phyloP scores from a whole-genome alignment of 108 stramenopile species.

The Cyclotella choctawhatcheeana region DNA sequence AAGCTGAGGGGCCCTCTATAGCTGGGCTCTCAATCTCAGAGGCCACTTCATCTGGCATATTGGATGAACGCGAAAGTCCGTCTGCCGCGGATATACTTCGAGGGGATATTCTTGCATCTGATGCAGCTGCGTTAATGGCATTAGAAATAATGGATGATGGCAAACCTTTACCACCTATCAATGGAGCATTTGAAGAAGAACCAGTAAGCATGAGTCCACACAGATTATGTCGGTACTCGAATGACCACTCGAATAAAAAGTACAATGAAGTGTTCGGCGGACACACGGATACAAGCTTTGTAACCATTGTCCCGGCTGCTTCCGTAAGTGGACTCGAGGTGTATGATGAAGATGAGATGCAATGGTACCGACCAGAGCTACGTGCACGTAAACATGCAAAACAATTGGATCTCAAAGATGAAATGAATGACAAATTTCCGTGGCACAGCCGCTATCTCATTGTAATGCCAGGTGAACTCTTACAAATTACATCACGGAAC shows the following conservation, averaged over 20 bases:
- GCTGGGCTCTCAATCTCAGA: slow-evolving; percentile 49
- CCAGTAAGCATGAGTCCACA: slow-evolving; percentile 81
- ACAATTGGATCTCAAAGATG: slow-evolving; percentile 26
- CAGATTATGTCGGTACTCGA: slow-evolving; percentile 74
- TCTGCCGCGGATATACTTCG: slow-evolving; percentile 28
- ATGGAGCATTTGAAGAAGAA: slow-evolving; percentile 51
- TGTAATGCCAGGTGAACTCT: slow-evolving; percentile 80
- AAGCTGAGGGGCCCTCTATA: slow-evolving; percentile 41
- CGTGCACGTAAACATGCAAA: slow-evolving; percentile 54
- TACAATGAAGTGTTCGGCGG: slow-evolving; percentile 77
- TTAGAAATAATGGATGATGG: slow-evolving; percentile 86
- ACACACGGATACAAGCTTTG: slow-evolving; percentile 78
- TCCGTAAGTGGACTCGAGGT: slow-evolving; percentile 80
- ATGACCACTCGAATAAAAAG: slow-evolving; percentile 37
- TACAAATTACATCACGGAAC: slow-evolving; percentile 75
- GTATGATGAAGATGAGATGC: slow-evolving; percentile 73
- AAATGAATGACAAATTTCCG: slow-evolving; percentile 52
- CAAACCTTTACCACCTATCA: slow-evolving; percentile 32
- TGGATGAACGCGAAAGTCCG: slow-evolving; percentile 9
- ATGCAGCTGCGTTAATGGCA: slow-evolving; percentile 57
- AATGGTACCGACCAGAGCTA: slow-evolving; percentile 87
- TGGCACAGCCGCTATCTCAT: slow-evolving; percentile 82
- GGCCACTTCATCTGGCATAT: slow-evolving; percentile 37
- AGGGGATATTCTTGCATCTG: slow-evolving; percentile 52
- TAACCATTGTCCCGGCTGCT: slow-evolving; percentile 81